Evolutionary conservation across 306 rosid genomes (phyloP).

Genomic region (Quercus rubra): DNA sequence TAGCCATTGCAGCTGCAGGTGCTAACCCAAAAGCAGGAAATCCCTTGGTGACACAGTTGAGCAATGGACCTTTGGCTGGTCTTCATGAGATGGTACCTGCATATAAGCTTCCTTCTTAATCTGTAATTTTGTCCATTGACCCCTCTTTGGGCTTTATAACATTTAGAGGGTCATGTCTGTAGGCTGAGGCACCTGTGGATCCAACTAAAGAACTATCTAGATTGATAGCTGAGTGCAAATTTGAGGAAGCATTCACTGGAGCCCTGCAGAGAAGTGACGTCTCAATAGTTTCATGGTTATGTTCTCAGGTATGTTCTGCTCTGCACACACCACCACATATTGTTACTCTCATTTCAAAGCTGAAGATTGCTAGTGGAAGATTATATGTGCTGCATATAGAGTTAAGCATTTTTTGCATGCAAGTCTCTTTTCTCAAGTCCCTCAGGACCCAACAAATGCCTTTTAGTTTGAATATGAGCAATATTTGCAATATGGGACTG

Average conservation of each 20-base stretch:
- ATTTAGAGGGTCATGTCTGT: constrained; percentile 14
- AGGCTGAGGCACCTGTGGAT: constrained; percentile 51
- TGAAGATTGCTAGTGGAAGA: background rate
- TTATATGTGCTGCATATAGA: background rate
- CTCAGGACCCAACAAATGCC: background rate
- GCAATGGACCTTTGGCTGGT: constrained; percentile 36
- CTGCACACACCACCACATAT: background rate
- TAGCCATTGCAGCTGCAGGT: constrained; percentile 46
- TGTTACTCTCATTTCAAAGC: background rate
- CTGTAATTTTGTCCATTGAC: background rate
- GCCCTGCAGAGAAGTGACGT: constrained; percentile 67
- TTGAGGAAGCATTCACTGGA: constrained; percentile 64
- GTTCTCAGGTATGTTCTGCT: constrained; percentile 56
- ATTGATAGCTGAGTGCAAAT: constrained; percentile 51
- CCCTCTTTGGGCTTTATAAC: constrained; percentile 1
- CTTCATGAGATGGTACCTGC: constrained; percentile 55
- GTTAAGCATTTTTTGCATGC: background rate
- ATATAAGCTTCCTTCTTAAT: constrained; percentile 8
- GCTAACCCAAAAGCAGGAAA: constrained; percentile 42
- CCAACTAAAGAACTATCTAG: constrained; percentile 67
- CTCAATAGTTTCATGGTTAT: constrained; percentile 68
- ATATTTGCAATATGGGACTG: background rate
- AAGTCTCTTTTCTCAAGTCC: background rate
- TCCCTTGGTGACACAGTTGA: constrained; percentile 47
- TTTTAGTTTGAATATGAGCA: background rate